A percentile compares a stretch with the other conserved stretches of the same genome.
phyloP scores from a whole-genome alignment of 805 yeast genomes.

The Teunomyces funiuensis region DNA sequence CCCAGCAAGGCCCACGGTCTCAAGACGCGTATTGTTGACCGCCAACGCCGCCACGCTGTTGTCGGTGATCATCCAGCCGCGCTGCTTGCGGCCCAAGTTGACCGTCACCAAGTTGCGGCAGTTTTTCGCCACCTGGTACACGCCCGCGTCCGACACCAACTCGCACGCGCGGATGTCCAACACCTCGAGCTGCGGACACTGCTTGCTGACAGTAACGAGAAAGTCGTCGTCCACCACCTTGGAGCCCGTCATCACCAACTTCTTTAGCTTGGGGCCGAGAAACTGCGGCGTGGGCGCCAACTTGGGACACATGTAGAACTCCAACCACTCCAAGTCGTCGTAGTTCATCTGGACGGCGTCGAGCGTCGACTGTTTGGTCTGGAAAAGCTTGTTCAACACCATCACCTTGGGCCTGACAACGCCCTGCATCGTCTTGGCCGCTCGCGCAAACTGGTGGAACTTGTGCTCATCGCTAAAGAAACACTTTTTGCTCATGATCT shows the following conservation, averaged over 20 bases:
- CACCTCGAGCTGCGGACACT: conserved; percentile 58
- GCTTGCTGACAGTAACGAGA: conserved; percentile 49
- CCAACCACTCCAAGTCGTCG: conserved; percentile 62
- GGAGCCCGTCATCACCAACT: conserved; percentile 70
- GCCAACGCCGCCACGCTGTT: conserved; percentile 59
- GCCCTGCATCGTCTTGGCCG: conserved; percentile 8
- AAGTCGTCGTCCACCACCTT: conserved; percentile 59
- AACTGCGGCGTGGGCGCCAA: conserved; percentile 50
- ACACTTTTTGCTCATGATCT: conserved; percentile 54
- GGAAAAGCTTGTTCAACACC: conserved; percentile 64
- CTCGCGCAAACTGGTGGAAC: conserved; percentile 38
- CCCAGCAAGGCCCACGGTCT: conserved; percentile 87
- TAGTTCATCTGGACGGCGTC: conserved; percentile 50
- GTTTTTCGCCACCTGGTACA: conserved; percentile 60
- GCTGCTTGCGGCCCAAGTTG: conserved; percentile 77
- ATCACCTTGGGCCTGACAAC: conserved; percentile 45
- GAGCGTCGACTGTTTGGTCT: conserved; percentile 53
- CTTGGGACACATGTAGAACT: conserved; percentile 79
- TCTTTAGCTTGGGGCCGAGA: conserved; percentile 28
- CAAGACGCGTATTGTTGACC: conserved; percentile 49
- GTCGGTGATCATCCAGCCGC: conserved; percentile 70
- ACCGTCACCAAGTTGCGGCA: conserved; percentile 60
- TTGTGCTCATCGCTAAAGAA: conserved; percentile 51
- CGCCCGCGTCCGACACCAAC: conserved; percentile 69
- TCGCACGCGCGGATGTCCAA: conserved; percentile 87